These are phyloP conservation scores for Danielia reshetovae DNA, from an alignment of 805 yeast genomes.

Conservation along the genomic window DNA sequence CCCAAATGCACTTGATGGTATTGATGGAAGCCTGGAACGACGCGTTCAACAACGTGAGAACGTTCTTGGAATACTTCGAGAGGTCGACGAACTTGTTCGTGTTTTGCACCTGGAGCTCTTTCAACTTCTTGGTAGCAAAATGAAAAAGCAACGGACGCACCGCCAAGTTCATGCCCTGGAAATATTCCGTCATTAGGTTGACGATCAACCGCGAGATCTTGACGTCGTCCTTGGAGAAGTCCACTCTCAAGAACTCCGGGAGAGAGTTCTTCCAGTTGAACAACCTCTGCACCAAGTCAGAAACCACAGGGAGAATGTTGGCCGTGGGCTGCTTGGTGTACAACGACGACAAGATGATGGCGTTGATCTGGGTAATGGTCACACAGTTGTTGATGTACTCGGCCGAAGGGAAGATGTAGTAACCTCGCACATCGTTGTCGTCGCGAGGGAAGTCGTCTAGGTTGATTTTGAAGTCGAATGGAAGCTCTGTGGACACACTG, in stretches of 20 bases:
- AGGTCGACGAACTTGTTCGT: conserved; percentile 57
- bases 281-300: conserved; percentile 62
- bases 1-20: conserved; percentile 71
- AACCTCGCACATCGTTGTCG: conserved; percentile 53
- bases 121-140: conserved; percentile 65
- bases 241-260: conserved; percentile 63
- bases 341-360: conserved; percentile 61
- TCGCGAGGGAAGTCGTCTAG: conserved; percentile 31
- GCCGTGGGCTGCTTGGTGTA: conserved; percentile 73
- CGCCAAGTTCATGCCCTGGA: conserved; percentile 77
- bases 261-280: conserved; percentile 64
- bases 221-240: conserved; percentile 51
- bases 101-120: conserved; percentile 39
- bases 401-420: conserved; percentile 73
- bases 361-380: conserved; percentile 73
- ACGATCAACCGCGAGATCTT: conserved; percentile 63
- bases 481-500: conserved; percentile 74
- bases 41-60: conserved; percentile 66
- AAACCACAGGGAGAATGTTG: conserved; percentile 72
- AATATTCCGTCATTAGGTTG: conserved; percentile 76
- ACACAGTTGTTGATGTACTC: conserved; percentile 75
- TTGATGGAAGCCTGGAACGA: conserved; percentile 79
- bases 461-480: conserved; percentile 65
- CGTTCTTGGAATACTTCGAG: conserved; percentile 62
- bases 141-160: conserved; percentile 75